phyloP scores from a whole-genome alignment of 106 monocot genomes.

The Cymbidium sinense region DNA sequence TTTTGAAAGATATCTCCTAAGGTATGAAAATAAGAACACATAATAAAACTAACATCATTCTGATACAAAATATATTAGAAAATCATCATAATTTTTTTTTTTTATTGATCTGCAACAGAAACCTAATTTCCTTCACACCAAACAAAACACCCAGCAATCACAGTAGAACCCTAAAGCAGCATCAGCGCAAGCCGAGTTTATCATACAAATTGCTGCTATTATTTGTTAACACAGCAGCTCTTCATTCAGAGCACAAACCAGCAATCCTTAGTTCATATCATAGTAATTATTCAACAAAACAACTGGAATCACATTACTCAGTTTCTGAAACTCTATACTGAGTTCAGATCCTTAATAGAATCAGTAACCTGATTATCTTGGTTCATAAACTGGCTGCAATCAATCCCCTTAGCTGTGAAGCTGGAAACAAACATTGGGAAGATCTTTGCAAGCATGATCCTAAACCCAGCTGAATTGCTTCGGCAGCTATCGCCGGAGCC shows the following conservation, averaged over 20 bases:
- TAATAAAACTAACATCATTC: no score
- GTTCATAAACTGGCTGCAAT: constrained; percentile 10
- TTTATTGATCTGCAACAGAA: no score
- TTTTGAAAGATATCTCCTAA: no score
- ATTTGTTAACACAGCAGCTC: background rate
- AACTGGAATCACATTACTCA: background rate
- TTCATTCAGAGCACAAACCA: background rate
- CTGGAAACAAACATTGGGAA: constrained; percentile 3
- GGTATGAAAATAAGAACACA: no score
- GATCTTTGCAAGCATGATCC: constrained; percentile 10
- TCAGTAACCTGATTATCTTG: background rate
- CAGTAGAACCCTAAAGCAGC: no score
- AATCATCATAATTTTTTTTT: no score
- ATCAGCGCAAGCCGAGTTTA: background rate
- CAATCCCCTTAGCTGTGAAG: background rate
- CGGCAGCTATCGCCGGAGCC: background rate
- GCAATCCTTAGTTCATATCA: background rate
- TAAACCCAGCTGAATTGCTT: constrained; percentile 8
- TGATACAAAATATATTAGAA: no score
- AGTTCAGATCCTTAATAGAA: background rate
- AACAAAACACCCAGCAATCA: no score
- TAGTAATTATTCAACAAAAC: background rate
- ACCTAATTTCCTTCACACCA: no score
- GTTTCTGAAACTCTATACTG: background rate
- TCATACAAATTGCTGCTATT: constrained; percentile 3